Evolutionary conservation across 2,329 filamentous ascomycete species (phyloP).

Genomic region (Apiospora sp.): DNA sequence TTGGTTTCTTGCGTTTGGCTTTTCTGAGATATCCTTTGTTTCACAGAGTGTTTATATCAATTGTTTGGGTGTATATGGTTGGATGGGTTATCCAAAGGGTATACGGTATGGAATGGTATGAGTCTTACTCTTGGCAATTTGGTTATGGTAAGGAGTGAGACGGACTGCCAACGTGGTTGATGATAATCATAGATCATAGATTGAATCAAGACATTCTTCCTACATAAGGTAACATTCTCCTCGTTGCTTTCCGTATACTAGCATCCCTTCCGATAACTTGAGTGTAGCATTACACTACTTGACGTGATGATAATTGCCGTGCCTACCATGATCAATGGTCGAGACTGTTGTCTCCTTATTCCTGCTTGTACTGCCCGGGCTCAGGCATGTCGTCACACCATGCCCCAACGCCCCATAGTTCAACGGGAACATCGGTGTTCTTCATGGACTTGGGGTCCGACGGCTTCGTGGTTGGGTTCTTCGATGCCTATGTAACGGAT

Average conservation of each 20-base stretch:
- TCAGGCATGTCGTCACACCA: neutral
- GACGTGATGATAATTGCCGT: too few species aligned
- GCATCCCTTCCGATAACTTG: too few species aligned
- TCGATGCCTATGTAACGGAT: too few species aligned
- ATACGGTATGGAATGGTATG: neutral
- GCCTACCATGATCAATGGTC: too few species aligned
- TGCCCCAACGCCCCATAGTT: neutral
- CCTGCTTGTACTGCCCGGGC: too few species aligned
- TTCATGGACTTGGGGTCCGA: too few species aligned
- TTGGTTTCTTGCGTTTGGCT: neutral
- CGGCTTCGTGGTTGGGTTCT: too few species aligned
- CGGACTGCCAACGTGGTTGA: neutral
- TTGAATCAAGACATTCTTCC: neutral
- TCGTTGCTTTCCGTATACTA: neutral
- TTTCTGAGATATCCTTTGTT: conserved; percentile 19
- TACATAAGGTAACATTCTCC: neutral
- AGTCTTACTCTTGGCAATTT: neutral
- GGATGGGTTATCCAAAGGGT: neutral
- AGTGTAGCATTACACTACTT: neutral
- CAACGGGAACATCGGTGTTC: neutral
- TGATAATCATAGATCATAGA: neutral
- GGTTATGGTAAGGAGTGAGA: neutral
- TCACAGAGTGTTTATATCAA: neutral
- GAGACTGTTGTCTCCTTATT: too few species aligned
- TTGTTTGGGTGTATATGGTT: neutral